Evolutionary conservation across 495 filamentous ascomycete genomes (phyloP), one percentile per base, ranked within the genome.

Genomic region (Cudoniella acicularis): DNA sequence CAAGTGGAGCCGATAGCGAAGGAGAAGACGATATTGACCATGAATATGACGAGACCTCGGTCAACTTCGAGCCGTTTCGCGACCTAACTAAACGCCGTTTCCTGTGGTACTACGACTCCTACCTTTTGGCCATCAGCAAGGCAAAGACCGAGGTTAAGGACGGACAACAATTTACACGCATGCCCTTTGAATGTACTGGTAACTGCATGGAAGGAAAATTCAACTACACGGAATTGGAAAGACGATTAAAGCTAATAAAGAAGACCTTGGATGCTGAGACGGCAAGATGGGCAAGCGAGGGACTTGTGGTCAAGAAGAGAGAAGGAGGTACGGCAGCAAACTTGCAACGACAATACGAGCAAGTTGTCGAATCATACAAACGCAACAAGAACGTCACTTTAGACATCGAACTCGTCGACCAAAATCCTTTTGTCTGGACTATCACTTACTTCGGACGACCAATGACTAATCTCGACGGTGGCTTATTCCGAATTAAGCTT

Each of bases 41-140:
- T 50, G 74, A 76, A 8, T 79, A 83, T n/a, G 76, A 82, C 43
- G 83, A 85, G 30, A 61, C 73, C 0, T 70, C 70, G 10, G 69
- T 79, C 0, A 70, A 73, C 17, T 90, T 87, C 69, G 86, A 92
- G 56, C 89, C 90, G 0, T 98, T 98, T 77, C 84, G 83, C 56
- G 95, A 98, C 63, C 75, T 95, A 9, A 89, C 86, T 79, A 98
- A 98, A 72, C 84, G 88, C 47, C 85, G 92, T 0, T 97, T 98
- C 70, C 72, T 98, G 16, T 98, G 95, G 94, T 98, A 98, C 69
- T 92, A 90, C 66, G 88, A 95, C 46, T 87, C 85, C 11, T 98
- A 98, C 69, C 73, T 92, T 21, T 71, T 77, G 9, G 80, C 86
- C 6, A 87, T 96, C 49, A 77, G 84, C 11, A 77, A 83, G 45